Evolutionary conservation across 169 alveolate genomes (phyloP).

Genomic region (Plasmodium gaboni): DNA sequence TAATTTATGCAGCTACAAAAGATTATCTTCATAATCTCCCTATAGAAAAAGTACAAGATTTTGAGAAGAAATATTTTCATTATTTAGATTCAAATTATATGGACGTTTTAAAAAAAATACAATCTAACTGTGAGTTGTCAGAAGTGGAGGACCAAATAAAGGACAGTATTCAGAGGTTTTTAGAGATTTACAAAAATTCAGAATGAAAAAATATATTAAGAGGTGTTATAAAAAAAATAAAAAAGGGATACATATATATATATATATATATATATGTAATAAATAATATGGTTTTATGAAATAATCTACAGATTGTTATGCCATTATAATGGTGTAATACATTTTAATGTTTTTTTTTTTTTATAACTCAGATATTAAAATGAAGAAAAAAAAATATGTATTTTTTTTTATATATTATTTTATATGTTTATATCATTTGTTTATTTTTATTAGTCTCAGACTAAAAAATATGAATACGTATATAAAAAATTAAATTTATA

Average conservation of each 20-base stretch:
- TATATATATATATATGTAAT: neutral
- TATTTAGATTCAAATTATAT: slow-evolving; percentile 33
- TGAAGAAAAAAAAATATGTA: no score
- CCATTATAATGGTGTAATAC: no score
- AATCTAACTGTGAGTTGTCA: slow-evolving; percentile 37
- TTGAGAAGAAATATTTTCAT: slow-evolving; percentile 69
- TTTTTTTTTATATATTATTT: no score
- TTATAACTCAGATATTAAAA: no score
- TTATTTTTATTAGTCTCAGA: no score
- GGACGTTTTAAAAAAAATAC: slow-evolving; percentile 42
- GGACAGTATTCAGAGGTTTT: slow-evolving; percentile 42
- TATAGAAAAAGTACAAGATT: slow-evolving; percentile 83
- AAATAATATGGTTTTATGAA: no score
- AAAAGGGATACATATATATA: neutral
- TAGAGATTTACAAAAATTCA: slow-evolving; percentile 37
- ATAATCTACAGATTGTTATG: no score
- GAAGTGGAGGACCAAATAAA: slow-evolving; percentile 70
- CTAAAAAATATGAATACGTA: no score
- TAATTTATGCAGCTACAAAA: slow-evolving; percentile 89
- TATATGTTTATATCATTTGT: no score
- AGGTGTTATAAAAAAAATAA: neutral
- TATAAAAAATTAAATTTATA: neutral
- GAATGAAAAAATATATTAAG: neutral
- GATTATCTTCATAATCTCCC: slow-evolving; percentile 85
- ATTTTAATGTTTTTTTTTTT: no score